Conservation (phyloP, 768 basidiomycete genomes). For the Lanmaoa pseudosensibilis region DNA sequence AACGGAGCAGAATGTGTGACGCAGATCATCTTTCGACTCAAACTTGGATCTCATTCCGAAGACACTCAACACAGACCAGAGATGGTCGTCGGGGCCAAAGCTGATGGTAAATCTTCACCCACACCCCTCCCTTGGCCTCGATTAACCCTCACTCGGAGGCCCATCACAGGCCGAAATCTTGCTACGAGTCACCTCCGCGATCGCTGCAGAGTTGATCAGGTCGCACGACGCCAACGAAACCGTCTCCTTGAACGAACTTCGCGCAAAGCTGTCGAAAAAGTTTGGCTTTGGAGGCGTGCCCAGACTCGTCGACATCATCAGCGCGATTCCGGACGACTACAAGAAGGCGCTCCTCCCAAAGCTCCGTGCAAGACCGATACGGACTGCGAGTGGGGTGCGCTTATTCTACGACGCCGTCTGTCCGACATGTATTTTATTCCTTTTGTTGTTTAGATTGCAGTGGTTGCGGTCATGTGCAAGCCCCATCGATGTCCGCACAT, state of each 20-base stretch:
- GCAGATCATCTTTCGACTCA: neutral
- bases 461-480: slow-evolving; percentile 99
- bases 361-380: slow-evolving; percentile 88
- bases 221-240: slow-evolving; percentile 75
- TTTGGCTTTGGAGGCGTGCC: slow-evolving; percentile 85
- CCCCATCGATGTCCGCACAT: slow-evolving; percentile 99
- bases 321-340: slow-evolving; percentile 97
- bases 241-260: slow-evolving; percentile 85
- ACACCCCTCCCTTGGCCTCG: neutral
- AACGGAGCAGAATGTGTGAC: slow-evolving; percentile 4
- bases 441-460: slow-evolving; percentile 69
- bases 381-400: slow-evolving; percentile 93
- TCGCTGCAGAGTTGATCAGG: slow-evolving; percentile 91
- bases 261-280: slow-evolving; percentile 88
- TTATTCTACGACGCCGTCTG: neutral
- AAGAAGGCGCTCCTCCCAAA: slow-evolving; percentile 89
- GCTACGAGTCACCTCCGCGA: slow-evolving; percentile 88
- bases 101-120: slow-evolving; percentile 31
- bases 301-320: slow-evolving; percentile 94
- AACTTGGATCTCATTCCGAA: neutral
- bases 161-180: slow-evolving; percentile 90
- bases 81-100: slow-evolving; percentile 44
- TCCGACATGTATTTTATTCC: neutral
- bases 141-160: slow-evolving; percentile 36
- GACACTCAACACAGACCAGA: slow-evolving; percentile 1